Base-by-base conservation (phyloP, 2,329 filamentous ascomycete genomes). In the Claviceps digitariae region DNA sequence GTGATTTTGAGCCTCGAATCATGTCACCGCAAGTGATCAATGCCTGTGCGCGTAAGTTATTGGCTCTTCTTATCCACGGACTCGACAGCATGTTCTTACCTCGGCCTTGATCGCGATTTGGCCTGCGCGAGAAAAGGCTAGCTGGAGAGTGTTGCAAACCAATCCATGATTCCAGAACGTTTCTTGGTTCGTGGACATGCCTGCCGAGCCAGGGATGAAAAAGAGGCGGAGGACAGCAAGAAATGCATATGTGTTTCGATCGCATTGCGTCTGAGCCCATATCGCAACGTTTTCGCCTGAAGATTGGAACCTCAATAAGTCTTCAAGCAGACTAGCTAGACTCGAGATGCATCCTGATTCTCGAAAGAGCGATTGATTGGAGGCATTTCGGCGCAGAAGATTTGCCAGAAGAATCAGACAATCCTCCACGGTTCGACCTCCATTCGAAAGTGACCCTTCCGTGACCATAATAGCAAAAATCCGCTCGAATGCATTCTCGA, bases 321-420 rank as follows among this genome's bases (percentile, higher is more conserved):
- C 75, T 62, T 78, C 76, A 21, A 95, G 73, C 36, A 97, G 73
- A 40, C 78, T 77, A 17, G 83, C 78, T 48, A 96, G 73, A 59
- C 83, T 84, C 23, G 79, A 76, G 15, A 95, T 82, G 63, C 85
- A 90, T 1, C 89, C 90, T 46, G 87, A 91, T 66, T 98, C 93
- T 54, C 91, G 81, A 67, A 98, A 97, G 53, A 91, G 83, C 12
- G 89, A 88, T 67, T 98, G 93, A 63, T 98, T 98, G 2, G 90
- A 93, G 1, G 83, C 74, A 64, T 97, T 97, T 61, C 90, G 79
- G 36, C 86, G 82, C 29, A 98, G 74, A 13, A 98, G 78, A 66
- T 97, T 97, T 44, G 90, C 89, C 49, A 97, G 74, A 52, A 98
- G 74, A 54, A 93, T 91, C 21, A 98, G 74, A 61, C 90, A 96